Conservation (phyloP, 805 yeast species). For the Schwanniomyces yamadae region DNA sequence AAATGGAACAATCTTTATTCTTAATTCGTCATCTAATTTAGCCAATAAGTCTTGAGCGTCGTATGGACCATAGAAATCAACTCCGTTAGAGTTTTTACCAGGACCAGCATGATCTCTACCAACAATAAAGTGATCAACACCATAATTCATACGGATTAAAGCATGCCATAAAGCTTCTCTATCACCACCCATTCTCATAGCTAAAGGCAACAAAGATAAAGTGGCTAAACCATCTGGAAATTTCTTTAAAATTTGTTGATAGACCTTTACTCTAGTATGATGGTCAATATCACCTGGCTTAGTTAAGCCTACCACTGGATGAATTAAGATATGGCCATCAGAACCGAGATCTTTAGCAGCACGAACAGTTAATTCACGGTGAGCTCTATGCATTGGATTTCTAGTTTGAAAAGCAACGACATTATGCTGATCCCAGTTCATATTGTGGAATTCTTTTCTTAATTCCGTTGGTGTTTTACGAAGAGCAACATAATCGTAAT, state of each 20-base stretch:
- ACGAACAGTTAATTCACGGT: conserved; percentile 90
- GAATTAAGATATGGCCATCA: conserved; percentile 72
- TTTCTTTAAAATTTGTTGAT: conserved; percentile 86
- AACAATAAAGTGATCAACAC: conserved; percentile 95
- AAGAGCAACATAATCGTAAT: conserved; percentile 84
- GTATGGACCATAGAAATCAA: conserved; percentile 93
- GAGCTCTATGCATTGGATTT: conserved; percentile 99
- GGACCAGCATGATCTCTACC: conserved; percentile 99
- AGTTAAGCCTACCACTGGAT: conserved; percentile 95
- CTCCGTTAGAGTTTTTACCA: conserved; percentile 82
- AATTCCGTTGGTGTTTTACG: conserved; percentile 90
- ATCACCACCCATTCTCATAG: conserved; percentile 99
- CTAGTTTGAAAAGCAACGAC: conserved; percentile 97
- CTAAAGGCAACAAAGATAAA: conserved; percentile 83
- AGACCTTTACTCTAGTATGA: conserved; percentile 94
- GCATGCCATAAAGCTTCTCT: conserved; percentile 99
- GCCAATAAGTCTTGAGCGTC: conserved; percentile 92
- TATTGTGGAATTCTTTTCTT: conserved; percentile 75
- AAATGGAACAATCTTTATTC: conserved; percentile 76
- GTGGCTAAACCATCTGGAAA: conserved; percentile 94
- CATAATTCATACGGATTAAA: conserved; percentile 91
- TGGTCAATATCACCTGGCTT: conserved; percentile 98
- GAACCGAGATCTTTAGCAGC: conserved; percentile 94
- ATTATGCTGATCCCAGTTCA: conserved; percentile 71
- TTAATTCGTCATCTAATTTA: conserved; percentile 70